Percentiles rank a stretch among this genome's conserved stretches.
Conservation (phyloP, 257 asterid species). For the Solanum megistacrolobum region DNA sequence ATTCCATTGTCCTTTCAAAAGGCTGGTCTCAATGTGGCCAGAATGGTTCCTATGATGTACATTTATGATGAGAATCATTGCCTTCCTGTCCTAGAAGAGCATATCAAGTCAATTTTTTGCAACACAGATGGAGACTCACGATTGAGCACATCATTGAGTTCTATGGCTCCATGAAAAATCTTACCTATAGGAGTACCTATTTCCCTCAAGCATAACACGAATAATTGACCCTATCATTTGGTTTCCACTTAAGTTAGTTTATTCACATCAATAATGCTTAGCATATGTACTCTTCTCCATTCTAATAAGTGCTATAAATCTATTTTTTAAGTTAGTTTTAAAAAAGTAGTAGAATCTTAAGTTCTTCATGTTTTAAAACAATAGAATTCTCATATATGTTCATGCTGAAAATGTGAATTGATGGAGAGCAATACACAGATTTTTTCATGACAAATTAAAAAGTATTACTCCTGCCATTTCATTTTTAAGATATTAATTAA, state of each 20-base stretch:
- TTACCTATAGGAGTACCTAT: not conserved
- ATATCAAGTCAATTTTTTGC: not conserved
- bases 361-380: not conserved
- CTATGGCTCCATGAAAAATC: not conserved
- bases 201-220: not conserved
- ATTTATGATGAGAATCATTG: conserved; percentile 2
- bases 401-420: not conserved
- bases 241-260: not conserved
- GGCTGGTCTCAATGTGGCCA: conserved; percentile 24
- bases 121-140: not conserved
- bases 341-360: not conserved
- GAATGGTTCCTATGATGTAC: conserved; percentile 33
- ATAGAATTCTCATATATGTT: not conserved
- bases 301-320: not conserved
- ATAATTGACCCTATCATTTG: not conserved
- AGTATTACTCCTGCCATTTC: not conserved
- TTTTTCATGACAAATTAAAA: not conserved
- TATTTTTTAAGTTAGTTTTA: not conserved
- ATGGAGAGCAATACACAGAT: not conserved
- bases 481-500: not conserved
- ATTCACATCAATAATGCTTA: no score
- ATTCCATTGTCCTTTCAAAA: conserved; percentile 6
- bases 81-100: conserved; percentile 11
- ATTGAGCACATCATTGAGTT: not conserved
- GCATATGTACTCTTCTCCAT: not conserved